Conservation (phyloP, 1,284 basidiomycete genomes). For the Cryptococcus sp. region DNA sequence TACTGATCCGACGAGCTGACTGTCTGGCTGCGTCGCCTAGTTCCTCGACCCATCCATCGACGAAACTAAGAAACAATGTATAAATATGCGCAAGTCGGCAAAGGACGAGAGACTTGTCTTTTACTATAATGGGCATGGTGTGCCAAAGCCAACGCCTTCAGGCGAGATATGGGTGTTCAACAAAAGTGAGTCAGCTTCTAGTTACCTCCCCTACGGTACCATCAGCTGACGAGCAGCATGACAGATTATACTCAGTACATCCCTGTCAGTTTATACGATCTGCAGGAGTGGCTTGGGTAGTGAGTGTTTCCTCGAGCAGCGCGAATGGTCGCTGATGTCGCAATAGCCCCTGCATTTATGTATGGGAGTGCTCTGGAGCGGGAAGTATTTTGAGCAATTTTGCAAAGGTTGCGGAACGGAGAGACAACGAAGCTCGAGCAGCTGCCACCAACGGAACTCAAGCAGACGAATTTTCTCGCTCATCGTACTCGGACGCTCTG, state of each 20-base stretch:
- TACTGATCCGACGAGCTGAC: conserved; percentile 21
- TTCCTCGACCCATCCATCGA: conserved; percentile 94
- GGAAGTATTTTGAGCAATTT: conserved; percentile 92
- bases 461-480: conserved; percentile 58
- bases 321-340: conserved; percentile 11
- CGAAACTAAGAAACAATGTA: conserved; percentile 88
- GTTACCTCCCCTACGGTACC: background rate
- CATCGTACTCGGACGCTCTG: conserved; percentile 83
- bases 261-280: conserved; percentile 88
- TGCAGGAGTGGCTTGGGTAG: conserved; percentile 82
- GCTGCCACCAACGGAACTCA: conserved; percentile 25
- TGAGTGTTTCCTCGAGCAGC: conserved; percentile 21
- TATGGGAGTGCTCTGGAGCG: conserved; percentile 98
- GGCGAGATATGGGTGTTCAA: conserved; percentile 99
- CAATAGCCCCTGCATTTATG: conserved; percentile 86
- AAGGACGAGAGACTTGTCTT: conserved; percentile 94
- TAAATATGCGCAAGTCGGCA: conserved; percentile 79
- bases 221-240: conserved; percentile 5
- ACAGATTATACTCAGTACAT: conserved; percentile 94
- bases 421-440: conserved; percentile 68
- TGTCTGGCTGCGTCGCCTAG: conserved; percentile 43
- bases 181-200: conserved; percentile 58
- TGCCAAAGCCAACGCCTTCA: conserved; percentile 92
- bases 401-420: conserved; percentile 78
- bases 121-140: conserved; percentile 98